These are phyloP conservation scores for Aureobasidium leucospermi DNA, from an alignment of 2,329 filamentous ascomycete species.

Conservation along the genomic window DNA sequence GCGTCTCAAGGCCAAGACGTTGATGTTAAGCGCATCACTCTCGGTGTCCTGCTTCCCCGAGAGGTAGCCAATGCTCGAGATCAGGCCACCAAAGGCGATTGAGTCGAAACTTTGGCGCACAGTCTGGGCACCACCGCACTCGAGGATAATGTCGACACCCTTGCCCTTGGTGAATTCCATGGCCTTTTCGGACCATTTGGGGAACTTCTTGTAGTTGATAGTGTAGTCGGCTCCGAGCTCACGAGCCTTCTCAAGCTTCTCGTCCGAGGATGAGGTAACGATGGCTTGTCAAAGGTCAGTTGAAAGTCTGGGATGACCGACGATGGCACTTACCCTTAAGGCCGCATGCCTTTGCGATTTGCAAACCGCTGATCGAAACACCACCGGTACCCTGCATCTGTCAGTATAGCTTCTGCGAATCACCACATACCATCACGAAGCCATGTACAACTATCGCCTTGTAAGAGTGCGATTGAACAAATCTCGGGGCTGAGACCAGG, in stretches of 20 bases:
- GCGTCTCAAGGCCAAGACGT: slow-evolving; percentile 46
- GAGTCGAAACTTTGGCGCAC: slow-evolving; percentile 38
- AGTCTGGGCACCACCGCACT: slow-evolving; percentile 45
- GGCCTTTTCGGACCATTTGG: slow-evolving; percentile 55
- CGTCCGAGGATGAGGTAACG: slow-evolving; percentile 20
- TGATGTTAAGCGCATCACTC: slow-evolving; percentile 52
- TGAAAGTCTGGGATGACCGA: slow-evolving; percentile 23
- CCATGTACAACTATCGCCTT: neutral
- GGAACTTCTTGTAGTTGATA: slow-evolving; percentile 54
- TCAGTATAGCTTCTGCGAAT: neutral
- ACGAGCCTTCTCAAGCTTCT: slow-evolving; percentile 37
- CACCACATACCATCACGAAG: neutral
- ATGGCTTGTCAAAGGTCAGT: slow-evolving; percentile 33
- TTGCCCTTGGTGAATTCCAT: slow-evolving; percentile 36
- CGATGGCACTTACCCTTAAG: slow-evolving; percentile 34
- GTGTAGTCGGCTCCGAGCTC: slow-evolving; percentile 51
- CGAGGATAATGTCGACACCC: slow-evolving; percentile 44
- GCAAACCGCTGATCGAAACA: slow-evolving; percentile 19
- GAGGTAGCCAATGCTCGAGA: slow-evolving; percentile 40
- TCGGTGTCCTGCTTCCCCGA: slow-evolving; percentile 49
- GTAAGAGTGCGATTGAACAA: too few species aligned
- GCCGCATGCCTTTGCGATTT: slow-evolving; percentile 37
- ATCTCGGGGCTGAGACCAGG: neutral
- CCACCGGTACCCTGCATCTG: slow-evolving; percentile 21
- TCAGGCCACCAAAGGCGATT: slow-evolving; percentile 34